Conservation (phyloP, 2,329 filamentous ascomycete genomes). For the Venturia pyrina region DNA sequence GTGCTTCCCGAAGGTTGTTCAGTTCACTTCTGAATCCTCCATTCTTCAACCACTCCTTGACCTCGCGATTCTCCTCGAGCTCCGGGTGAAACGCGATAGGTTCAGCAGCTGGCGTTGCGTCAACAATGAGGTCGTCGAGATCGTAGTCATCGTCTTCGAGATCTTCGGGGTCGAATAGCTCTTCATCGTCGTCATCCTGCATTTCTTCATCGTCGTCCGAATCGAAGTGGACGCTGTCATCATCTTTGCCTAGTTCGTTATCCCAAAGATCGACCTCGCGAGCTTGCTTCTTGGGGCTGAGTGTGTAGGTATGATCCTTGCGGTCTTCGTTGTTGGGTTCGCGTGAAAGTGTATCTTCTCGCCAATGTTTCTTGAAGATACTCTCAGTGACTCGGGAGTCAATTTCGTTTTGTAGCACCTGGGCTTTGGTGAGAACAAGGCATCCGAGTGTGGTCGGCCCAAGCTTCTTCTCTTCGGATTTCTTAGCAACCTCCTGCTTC, state of each 20-base stretch:
- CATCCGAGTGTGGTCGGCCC: neutral
- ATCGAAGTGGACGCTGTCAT: neutral
- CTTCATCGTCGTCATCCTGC: neutral
- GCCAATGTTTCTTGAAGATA: neutral
- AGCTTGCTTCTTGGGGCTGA: neutral
- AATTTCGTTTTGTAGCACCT: neutral
- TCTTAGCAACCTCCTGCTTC: neutral
- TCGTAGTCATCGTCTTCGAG: neutral
- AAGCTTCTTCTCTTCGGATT: neutral
- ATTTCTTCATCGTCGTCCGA: neutral
- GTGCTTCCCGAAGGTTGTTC: neutral
- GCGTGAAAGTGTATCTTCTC: neutral
- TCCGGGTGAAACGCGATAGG: neutral
- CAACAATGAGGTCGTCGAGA: neutral
- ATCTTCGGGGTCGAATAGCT: neutral
- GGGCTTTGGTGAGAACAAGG: neutral
- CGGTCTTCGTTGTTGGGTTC: neutral
- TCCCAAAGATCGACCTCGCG: neutral
- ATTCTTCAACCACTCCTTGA: constrained; percentile 1
- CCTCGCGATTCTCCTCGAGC: neutral
- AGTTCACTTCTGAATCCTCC: neutral
- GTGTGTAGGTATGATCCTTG: neutral
- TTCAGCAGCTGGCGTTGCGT: neutral
- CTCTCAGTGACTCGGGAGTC: neutral
- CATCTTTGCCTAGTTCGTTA: neutral